Base-by-base conservation (phyloP, 805 yeast genomes). In the Candida sanyiensis region DNA sequence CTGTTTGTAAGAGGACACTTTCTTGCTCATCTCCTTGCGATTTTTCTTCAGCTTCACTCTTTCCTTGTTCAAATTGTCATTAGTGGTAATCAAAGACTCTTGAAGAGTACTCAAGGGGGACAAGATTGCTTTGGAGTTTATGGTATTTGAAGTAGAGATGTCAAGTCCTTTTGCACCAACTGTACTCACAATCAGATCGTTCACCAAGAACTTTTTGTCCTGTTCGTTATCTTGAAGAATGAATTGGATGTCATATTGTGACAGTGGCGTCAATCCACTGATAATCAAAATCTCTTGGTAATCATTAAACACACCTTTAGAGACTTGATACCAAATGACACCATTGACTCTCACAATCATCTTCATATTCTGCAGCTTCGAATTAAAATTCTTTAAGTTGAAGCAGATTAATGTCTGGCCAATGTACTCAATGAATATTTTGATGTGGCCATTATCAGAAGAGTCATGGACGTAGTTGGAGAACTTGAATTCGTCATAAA, bases 81-180 rank as follows among this genome's bases (percentile, higher is more conserved):
- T 75, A 0, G 86, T 78, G 0, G 86, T 77, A 24, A 76, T 67
- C 25, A 80, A 72, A 16, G 83, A 76, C 48, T 77, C 80, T 47
- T 80, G 75, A 28, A 81, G 60, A 2, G 88, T 81, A 1, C 75
- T 67, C 32, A 80, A 61, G 1, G 89, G 87, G 2, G 84, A 69
- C 19, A 67, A 54, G 26, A 72, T 52, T 3, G 24, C 33, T 38
- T 26, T 48, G 38, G 61, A 56, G 35, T 56, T 63, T 33, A 60
- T 55, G 20, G 57, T 59, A 5, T 62, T 57, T 8, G 62, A 61
- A 42, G 56, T 59, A 3, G 49, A 46, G 8, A 47, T 42, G 16
- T 44, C 41, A 3, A 29, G 32, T 7, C 56, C 58, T 11, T 47
- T 40, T 5, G 47, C 38, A 26, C 54, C 56, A 27, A 55, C 49